Conservation (phyloP, 352 stramenopile species). For the Pythium aquatile region DNA sequence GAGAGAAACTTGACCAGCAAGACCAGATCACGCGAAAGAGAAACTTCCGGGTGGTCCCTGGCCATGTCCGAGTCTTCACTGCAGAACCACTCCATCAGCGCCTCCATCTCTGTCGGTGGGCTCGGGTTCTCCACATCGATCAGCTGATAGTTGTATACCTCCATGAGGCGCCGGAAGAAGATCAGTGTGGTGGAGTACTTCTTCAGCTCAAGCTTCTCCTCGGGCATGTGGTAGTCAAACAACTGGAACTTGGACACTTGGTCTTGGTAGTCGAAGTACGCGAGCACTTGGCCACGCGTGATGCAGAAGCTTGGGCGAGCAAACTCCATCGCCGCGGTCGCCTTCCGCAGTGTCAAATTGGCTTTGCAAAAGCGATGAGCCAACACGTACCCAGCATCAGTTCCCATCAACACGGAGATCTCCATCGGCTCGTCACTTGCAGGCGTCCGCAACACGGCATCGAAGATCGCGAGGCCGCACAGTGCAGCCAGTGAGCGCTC, state of each 20-base stretch:
- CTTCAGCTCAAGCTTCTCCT: slow-evolving; percentile 88
- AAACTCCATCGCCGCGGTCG: slow-evolving; percentile 84
- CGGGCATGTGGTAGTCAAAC: slow-evolving; percentile 88
- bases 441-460: slow-evolving; percentile 78
- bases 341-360: slow-evolving; percentile 75
- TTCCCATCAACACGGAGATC: slow-evolving; percentile 79
- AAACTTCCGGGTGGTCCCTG: slow-evolving; percentile 79
- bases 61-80: slow-evolving; percentile 76
- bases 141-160: slow-evolving; percentile 81
- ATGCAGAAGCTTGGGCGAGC: slow-evolving; percentile 72
- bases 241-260: slow-evolving; percentile 55
- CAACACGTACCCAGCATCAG: slow-evolving; percentile 78
- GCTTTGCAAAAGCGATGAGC: slow-evolving; percentile 85
- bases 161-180: slow-evolving; percentile 86
- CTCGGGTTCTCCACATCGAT: slow-evolving; percentile 78
- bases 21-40: slow-evolving; percentile 73
- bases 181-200: slow-evolving; percentile 88
- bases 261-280: slow-evolving; percentile 78
- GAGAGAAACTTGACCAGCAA: slow-evolving; percentile 86
- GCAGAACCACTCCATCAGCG: slow-evolving; percentile 89
- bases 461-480: slow-evolving; percentile 78
- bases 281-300: slow-evolving; percentile 66
- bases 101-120: slow-evolving; percentile 88
- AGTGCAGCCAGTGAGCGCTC: slow-evolving; percentile 77
- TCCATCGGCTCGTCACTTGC: slow-evolving; percentile 71